Conservation (phyloP, 192 early-diverging fungal species). For the Entomortierella beljakovae region DNA sequence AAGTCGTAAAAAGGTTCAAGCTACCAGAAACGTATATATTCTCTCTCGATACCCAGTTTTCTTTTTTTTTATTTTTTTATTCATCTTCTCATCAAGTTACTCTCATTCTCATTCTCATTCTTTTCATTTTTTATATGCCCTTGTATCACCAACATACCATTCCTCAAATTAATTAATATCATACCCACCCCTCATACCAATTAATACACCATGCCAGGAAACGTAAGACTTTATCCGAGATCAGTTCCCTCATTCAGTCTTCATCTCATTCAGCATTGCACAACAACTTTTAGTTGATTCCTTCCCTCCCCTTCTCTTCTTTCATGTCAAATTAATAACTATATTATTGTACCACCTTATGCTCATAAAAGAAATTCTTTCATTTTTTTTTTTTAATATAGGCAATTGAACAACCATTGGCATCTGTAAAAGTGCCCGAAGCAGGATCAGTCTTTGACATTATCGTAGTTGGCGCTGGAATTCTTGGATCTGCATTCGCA, state of each 20-base stretch:
- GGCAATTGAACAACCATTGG: slow-evolving; percentile 24
- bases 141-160: no score
- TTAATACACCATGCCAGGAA: slow-evolving; percentile 41
- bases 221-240: no score
- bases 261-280: not conserved
- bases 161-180: not conserved
- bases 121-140: not conserved
- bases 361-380: no score
- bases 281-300: not conserved
- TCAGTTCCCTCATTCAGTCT: no score
- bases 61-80: not conserved
- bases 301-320: no score
- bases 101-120: not conserved
- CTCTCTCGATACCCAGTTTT: not conserved
- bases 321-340: no score
- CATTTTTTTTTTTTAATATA: no score
- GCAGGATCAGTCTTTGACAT: slow-evolving; percentile 71
- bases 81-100: slow-evolving; percentile 5
- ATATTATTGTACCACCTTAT: no score
- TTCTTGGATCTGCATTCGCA: slow-evolving; percentile 92
- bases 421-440: slow-evolving; percentile 27
- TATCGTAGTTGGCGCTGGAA: slow-evolving; percentile 92
- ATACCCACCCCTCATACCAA: not conserved
- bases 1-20: not conserved
- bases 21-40: not conserved